phyloP scores from a whole-genome alignment of 2,329 filamentous ascomycete species.

The Huntiella savannae region DNA sequence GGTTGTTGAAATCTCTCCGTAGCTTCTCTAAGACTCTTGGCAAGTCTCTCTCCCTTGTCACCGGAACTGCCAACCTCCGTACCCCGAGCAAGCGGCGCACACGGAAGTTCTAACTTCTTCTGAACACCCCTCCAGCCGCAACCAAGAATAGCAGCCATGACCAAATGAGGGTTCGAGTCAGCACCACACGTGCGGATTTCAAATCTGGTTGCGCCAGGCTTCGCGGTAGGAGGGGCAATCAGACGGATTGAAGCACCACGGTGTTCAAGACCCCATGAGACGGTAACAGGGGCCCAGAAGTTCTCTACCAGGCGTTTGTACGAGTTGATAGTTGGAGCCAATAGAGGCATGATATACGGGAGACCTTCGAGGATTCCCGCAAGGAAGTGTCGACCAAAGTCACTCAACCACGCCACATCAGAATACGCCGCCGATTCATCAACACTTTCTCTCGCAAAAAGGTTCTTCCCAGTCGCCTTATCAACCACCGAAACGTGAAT shows the following conservation, averaged over 20 bases:
- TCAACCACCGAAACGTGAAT: constrained; percentile 86
- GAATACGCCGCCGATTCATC: constrained; percentile 54
- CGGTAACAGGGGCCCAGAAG: constrained; percentile 96
- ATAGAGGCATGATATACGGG: constrained; percentile 84
- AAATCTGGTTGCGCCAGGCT: constrained; percentile 71
- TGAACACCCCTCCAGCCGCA: constrained; percentile 83
- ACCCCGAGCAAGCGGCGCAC: constrained; percentile 68
- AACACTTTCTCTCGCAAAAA: constrained; percentile 53
- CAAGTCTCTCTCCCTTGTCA: constrained; percentile 59
- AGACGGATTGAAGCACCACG: constrained; percentile 78
- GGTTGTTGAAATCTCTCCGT: constrained; percentile 56
- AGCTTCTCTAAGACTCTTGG: constrained; percentile 72
- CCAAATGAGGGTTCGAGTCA: constrained; percentile 75
- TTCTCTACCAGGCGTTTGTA: constrained; percentile 98
- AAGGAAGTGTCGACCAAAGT: constrained; percentile 80
- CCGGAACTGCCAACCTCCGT: constrained; percentile 55
- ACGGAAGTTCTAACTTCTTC: constrained; percentile 69
- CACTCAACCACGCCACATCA: constrained; percentile 65
- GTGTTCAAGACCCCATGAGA: constrained; percentile 93
- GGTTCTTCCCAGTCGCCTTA: constrained; percentile 54
- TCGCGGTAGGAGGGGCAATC: constrained; percentile 73
- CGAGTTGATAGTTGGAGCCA: constrained; percentile 89
- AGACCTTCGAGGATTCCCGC: constrained; percentile 77
- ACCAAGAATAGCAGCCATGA: constrained; percentile 69
- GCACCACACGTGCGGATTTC: constrained; percentile 90